These are phyloP conservation scores for Dictyostelium capitatum DNA, from an alignment of 78 protist genomes.

Conservation along the genomic window DNA sequence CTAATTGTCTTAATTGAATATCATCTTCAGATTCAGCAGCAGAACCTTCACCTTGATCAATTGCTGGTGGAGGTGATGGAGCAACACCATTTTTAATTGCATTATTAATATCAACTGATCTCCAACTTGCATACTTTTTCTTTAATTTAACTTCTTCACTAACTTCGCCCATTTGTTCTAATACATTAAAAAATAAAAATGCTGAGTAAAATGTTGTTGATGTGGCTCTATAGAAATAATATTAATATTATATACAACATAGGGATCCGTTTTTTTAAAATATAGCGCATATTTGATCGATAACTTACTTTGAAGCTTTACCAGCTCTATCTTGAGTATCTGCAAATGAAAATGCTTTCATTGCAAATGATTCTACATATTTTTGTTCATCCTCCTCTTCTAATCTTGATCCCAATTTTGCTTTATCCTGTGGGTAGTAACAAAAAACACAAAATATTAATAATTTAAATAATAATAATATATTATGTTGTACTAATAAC, in stretches of 20 bases:
- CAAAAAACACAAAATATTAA: too few relatives aligned
- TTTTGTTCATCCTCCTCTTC: constrained; percentile 50
- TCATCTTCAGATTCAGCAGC: not conserved
- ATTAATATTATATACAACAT: not conserved
- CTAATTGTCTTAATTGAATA: constrained; percentile 12
- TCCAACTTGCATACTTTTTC: constrained; percentile 85
- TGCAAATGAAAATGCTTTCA: constrained; percentile 82
- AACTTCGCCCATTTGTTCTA: constrained; percentile 65
- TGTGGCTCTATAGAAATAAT: constrained; percentile 22
- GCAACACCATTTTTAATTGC: constrained; percentile 82
- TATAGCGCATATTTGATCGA: not conserved
- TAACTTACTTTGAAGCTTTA: constrained; percentile 43
- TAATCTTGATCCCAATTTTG: constrained; percentile 56
- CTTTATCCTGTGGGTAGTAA: constrained; percentile 78
- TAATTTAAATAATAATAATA: not conserved
- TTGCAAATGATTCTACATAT: constrained; percentile 75
- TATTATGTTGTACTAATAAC: not conserved
- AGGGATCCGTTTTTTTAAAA: not conserved
- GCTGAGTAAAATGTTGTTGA: constrained; percentile 72
- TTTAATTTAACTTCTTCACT: constrained; percentile 69
- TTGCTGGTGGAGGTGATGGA: constrained; percentile 74
- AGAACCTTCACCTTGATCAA: not conserved
- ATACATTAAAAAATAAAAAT: constrained; percentile 72
- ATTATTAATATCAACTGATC: constrained; percentile 82
- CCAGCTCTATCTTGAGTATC: constrained; percentile 83